Evolutionary conservation across 1,284 basidiomycete genomes (phyloP), one percentile per base, ranked within the genome.

Genomic region (Apiotrichum brassicae): DNA sequence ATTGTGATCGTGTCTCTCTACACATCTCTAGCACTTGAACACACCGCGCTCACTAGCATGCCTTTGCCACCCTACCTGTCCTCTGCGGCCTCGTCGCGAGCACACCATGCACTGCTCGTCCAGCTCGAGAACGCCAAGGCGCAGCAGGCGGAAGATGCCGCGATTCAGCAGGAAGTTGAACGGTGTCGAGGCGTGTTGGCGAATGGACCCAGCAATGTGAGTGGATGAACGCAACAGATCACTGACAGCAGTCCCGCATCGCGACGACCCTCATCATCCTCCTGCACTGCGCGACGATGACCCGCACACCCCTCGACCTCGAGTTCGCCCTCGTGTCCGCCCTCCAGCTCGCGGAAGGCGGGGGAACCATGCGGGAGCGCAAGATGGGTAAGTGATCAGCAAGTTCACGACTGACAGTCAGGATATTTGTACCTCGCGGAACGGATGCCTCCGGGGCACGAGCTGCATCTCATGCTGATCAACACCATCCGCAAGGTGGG

Each of bases 401-500:
- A 28, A 11, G 28, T 18, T 28, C 16, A 32, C 40, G 14, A 25
- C 39, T 40, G 24, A 30, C 14, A 24, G 16, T 23, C 48, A 68
- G 71, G 70, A 3, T 73, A 73, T 46, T 48, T 64, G 5, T 72
- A 61, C 46, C 60, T 73, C 28, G 43, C 48, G 22, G 67, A 71
- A 43, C 47, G 56, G 14, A 49, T 72, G 8, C 61, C 62, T 2
- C 42, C 47, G 9, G 57, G 45, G 0, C 64, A 73, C 48, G 70
- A 73, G 45, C 61, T 71, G 18, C 48, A 55, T 1, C 53, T 73
- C 32, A 53, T 73, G 49, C 51, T 71, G 4, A 64, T 72, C 59
- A 73, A 73, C 49, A 72, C 70, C 4, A 62, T 73, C 8, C 62
- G 68, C 18, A 73, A 73, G 61, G 68, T 67, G 34, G 4, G 54